phyloP scores from a whole-genome alignment of 2,329 filamentous ascomycete species.

The Parafenestella ontariensis region DNA sequence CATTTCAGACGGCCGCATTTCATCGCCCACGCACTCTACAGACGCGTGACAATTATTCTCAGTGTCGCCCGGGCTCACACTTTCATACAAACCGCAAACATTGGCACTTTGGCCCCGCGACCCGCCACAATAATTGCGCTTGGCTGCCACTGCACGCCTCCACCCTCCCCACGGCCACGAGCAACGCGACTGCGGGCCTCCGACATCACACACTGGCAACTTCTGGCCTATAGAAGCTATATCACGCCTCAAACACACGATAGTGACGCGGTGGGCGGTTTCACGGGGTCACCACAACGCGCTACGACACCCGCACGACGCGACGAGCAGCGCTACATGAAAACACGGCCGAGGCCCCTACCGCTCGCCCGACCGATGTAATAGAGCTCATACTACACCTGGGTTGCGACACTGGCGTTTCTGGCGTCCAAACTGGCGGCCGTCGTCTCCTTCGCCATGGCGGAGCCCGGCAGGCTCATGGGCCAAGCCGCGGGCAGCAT shows the following conservation, averaged over 20 bases:
- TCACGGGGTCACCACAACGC: slow-evolving; percentile 30
- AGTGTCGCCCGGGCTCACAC: slow-evolving; percentile 43
- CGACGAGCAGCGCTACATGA: slow-evolving; percentile 38
- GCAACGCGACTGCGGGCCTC: slow-evolving; percentile 34
- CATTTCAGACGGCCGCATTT: slow-evolving; percentile 35
- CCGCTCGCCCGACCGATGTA: slow-evolving; percentile 33
- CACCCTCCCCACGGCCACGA: slow-evolving; percentile 30
- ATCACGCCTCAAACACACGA: slow-evolving; percentile 11
- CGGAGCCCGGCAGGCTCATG: slow-evolving; percentile 49
- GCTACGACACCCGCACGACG: slow-evolving; percentile 34
- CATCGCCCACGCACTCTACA: slow-evolving; percentile 37
- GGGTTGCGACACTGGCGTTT: slow-evolving; percentile 45
- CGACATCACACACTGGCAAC: slow-evolving; percentile 18
- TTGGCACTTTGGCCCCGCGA: slow-evolving; percentile 18
- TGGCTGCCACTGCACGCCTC: slow-evolving; percentile 25
- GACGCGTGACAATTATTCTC: slow-evolving; percentile 31
- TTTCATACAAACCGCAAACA: slow-evolving; percentile 45
- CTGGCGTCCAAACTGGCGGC: slow-evolving; percentile 49
- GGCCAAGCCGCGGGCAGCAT: slow-evolving; percentile 42
- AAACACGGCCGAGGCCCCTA: slow-evolving; percentile 25
- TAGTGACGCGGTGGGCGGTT: slow-evolving; percentile 9
- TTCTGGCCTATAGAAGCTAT: not conserved
- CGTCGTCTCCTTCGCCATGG: slow-evolving; percentile 52
- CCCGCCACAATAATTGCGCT: slow-evolving; percentile 33
- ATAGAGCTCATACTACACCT: slow-evolving; percentile 18